Base-by-base conservation (phyloP, 2,329 filamentous ascomycete species). In the Arthrobotrys iridis region DNA sequence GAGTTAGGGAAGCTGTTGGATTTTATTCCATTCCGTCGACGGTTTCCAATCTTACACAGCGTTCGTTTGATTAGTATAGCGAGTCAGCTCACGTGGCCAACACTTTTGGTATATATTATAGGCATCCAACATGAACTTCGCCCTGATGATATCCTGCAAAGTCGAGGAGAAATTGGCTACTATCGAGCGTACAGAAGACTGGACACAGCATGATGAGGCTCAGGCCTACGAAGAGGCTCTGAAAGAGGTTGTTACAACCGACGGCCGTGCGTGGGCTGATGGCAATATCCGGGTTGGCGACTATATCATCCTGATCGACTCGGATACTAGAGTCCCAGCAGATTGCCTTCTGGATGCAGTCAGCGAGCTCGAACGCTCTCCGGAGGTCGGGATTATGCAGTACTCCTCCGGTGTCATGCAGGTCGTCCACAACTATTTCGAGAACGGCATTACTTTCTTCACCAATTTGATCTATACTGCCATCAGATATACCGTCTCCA, bases 271-370 rank as follows among this genome's bases (percentile, higher is more conserved):
- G 26, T 91, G 90, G 90, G 92, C 92, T 15, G 91, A 93, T 80
- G 93, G 92, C 76, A 93, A 95, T 82, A 90, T 96, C 78, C 91
- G 92, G 59, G 85, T 96, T 20, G 93, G 93, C 66, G 92, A 96
- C 82, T 93, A 93, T 82, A 92, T 93, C 73, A 84, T 91, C 30
- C 83, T 93, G 73, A 91, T 93, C 80, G 90, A 93, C 83, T 93
- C 90, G 1, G 91, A 93, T 81, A 93, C 91, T 28, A 90, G 90
- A 82, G 90, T 93, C 1, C 91, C 91, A 0, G 83, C 86, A 40
- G 91, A 93, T 81, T 94, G 91, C 79, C 85, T 94, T 74, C 85
- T 93, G 4, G 91, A 93, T 79, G 90, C 90, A 43, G 90, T 91
- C 50, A 92, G 89, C 57, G 91, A 94, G 80, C 92, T 93, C 90